Evolutionary conservation across 441 rosid genomes (phyloP), one percentile per base, ranked within the genome.

Genomic region (Syzygium malaccense): DNA sequence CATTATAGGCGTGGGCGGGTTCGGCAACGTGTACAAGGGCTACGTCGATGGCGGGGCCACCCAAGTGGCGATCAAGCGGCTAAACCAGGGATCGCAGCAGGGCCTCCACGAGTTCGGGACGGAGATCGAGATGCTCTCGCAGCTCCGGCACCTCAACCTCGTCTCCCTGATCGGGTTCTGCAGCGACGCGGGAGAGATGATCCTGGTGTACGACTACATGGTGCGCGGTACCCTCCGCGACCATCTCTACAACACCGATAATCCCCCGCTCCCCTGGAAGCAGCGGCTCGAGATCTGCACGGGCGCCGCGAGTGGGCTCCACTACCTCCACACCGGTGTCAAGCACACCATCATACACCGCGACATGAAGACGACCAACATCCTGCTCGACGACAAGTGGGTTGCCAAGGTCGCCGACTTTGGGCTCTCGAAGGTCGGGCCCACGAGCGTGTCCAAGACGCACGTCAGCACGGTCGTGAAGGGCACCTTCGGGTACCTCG

Each of bases 391-490:
- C 23, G 86, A 87, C 23, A 78, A 41, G 83, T 78, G 89, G 89
- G 89, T 79, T 32, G 89, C 89, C 54, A 87, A 87, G 88, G 85
- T 87, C 32, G 68, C 88, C 17, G 88, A 87, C 33, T 87, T 87
- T 8, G 88, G 88, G 20, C 48, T 87, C 54, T 87, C 86, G 8
- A 87, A 87, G 48, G 48, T 57, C 13, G 89, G 89, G 28, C 89
- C 89, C 10, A 87, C 45, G 17, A 25, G 54, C 54, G 54, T 56
- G 83, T 83, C 80, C 55, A 56, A 87, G 64, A 80, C 89, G 26
- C 86, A 87, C 56, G 86, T 87, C 28, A 87, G 89, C 89, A 87
- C 89, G 14, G 89, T 87, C 23, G 88, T 71, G 62, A 87, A 87
- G 51, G 88, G 88, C n/a, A 87, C 80, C 55, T 87, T 87, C 32